Evolutionary conservation across 2,329 filamentous ascomycete genomes (phyloP).

Genomic region (Fusarium oligoseptatum): DNA sequence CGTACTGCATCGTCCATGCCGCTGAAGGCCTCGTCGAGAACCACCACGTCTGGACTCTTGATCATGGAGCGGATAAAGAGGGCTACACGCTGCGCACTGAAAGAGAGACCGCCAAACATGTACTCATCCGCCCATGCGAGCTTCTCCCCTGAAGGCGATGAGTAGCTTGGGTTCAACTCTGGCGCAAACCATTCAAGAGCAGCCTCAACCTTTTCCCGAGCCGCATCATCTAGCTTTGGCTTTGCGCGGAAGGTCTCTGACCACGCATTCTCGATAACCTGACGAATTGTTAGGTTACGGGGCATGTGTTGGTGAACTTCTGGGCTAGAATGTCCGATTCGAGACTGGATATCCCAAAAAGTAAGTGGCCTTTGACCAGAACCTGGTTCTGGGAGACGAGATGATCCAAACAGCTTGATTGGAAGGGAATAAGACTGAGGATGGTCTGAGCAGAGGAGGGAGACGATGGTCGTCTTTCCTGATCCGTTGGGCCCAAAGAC

Average conservation of each 20-base stretch:
- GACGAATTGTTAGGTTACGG: conserved; percentile 77
- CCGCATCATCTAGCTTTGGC: conserved; percentile 72
- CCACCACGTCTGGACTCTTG: conserved; percentile 83
- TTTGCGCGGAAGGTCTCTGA: conserved; percentile 85
- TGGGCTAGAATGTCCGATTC: conserved; percentile 92
- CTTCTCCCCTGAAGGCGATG: conserved; percentile 42
- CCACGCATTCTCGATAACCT: conserved; percentile 88
- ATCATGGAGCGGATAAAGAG: conserved; percentile 87
- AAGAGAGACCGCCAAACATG: conserved; percentile 80
- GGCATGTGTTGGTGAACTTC: conserved; percentile 97
- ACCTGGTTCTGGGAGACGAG: conserved; percentile 80
- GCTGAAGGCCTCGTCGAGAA: conserved; percentile 89
- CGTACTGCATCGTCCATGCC: conserved; percentile 85
- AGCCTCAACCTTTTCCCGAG: conserved; percentile 73
- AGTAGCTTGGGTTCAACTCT: conserved; percentile 75
- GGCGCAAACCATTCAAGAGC: conserved; percentile 81
- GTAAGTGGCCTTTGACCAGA: conserved; percentile 78
- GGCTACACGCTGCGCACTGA: conserved; percentile 85
- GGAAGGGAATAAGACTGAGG: conserved; percentile 93
- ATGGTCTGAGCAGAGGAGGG: conserved; percentile 94
- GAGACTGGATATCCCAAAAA: conserved; percentile 90
- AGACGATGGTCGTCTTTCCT: conserved; percentile 94
- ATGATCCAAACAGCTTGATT: conserved; percentile 86
- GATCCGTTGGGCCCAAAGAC: conserved; percentile 95
- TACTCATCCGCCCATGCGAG: conserved; percentile 75